Percentiles rank a stretch among this genome's conserved stretches.
These are phyloP conservation scores for Penstemon barbatus DNA, from an alignment of 257 asterid species.

Conservation along the genomic window DNA sequence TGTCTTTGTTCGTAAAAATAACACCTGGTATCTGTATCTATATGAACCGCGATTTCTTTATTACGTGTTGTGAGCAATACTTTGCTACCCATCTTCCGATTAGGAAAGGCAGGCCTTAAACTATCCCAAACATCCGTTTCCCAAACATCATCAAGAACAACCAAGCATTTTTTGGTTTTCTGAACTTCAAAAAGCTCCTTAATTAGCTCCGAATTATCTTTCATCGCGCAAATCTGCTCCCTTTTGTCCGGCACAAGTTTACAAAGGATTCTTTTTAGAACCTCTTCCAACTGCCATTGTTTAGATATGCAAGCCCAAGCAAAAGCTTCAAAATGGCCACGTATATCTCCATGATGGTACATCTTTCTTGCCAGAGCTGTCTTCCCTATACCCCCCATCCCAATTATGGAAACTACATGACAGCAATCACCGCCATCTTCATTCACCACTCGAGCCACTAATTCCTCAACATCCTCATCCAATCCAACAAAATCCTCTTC, in stretches of 20 bases:
- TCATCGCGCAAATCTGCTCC: not conserved
- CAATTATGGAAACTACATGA: slow-evolving; percentile 26
- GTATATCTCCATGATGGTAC: slow-evolving; percentile 18
- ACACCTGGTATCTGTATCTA: slow-evolving; percentile 16
- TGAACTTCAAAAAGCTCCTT: slow-evolving; percentile 25
- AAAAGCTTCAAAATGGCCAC: slow-evolving; percentile 6
- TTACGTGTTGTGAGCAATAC: slow-evolving; percentile 32
- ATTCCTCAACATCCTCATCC: slow-evolving; percentile 22
- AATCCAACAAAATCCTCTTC: slow-evolving; percentile 22
- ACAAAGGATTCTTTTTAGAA: slow-evolving; percentile 19
- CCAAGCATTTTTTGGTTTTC: slow-evolving; percentile 23
- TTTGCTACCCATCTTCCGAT: slow-evolving; percentile 7
- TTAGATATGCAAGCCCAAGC: slow-evolving; percentile 36
- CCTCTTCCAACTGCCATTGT: slow-evolving; percentile 13
- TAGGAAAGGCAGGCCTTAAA: slow-evolving; percentile 16
- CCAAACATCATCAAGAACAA: slow-evolving; percentile 34
- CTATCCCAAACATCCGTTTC: slow-evolving; percentile 24
- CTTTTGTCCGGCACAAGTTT: slow-evolving; percentile 27
- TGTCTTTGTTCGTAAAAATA: slow-evolving; percentile 12
- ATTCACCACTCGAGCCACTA: slow-evolving; percentile 10
- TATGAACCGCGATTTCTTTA: slow-evolving; percentile 18
- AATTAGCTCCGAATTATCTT: slow-evolving; percentile 18
- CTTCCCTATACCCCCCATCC: slow-evolving; percentile 41
- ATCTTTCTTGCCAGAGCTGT: slow-evolving; percentile 34
- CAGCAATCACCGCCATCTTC: not conserved